Conservation (phyloP, 2,329 filamentous ascomycete genomes). For the Endocalyx cinctus region DNA sequence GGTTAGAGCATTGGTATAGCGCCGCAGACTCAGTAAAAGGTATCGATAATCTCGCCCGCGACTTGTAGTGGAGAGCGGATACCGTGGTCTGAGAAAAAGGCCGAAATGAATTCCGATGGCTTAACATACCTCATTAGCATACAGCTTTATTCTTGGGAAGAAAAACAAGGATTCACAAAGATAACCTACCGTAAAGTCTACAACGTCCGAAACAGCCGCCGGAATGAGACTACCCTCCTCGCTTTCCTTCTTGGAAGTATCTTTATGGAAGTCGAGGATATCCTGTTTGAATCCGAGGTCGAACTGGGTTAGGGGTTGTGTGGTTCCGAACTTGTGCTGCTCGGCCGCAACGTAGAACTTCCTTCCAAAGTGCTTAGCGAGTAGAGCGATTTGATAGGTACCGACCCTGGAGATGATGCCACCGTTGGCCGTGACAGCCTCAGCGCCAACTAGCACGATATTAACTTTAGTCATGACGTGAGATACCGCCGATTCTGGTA, state of each 20-base stretch:
- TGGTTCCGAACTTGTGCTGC: slow-evolving; percentile 92
- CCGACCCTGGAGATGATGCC: slow-evolving; percentile 88
- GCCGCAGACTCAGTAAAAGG: slow-evolving; percentile 26
- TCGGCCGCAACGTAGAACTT: slow-evolving; percentile 89
- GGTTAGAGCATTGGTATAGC: too few species aligned
- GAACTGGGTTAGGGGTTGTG: slow-evolving; percentile 74
- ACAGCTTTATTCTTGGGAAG: background rate
- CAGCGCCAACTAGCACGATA: slow-evolving; percentile 63
- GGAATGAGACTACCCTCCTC: slow-evolving; percentile 7
- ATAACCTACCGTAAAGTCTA: slow-evolving; percentile 23
- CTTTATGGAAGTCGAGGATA: slow-evolving; percentile 29
- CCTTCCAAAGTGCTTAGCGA: slow-evolving; percentile 62
- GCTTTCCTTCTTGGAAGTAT: slow-evolving; percentile 7
- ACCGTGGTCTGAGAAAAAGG: slow-evolving; percentile 26
- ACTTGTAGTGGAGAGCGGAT: slow-evolving; percentile 24
- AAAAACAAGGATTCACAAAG: background rate
- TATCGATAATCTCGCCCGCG: slow-evolving; percentile 26
- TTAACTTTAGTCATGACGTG: slow-evolving; percentile 75
- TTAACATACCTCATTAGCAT: slow-evolving; percentile 1
- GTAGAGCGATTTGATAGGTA: slow-evolving; percentile 76
- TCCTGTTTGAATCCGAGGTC: slow-evolving; percentile 36
- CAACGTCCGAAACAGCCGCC: slow-evolving; percentile 8
- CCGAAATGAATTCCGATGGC: slow-evolving; percentile 24
- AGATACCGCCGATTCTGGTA: slow-evolving; percentile 70
- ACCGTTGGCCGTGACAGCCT: slow-evolving; percentile 91